A percentile compares a stretch with the other conserved stretches of the same genome.
phyloP scores from a whole-genome alignment of 805 yeast species.

The Saccharomycopsis sp. region DNA sequence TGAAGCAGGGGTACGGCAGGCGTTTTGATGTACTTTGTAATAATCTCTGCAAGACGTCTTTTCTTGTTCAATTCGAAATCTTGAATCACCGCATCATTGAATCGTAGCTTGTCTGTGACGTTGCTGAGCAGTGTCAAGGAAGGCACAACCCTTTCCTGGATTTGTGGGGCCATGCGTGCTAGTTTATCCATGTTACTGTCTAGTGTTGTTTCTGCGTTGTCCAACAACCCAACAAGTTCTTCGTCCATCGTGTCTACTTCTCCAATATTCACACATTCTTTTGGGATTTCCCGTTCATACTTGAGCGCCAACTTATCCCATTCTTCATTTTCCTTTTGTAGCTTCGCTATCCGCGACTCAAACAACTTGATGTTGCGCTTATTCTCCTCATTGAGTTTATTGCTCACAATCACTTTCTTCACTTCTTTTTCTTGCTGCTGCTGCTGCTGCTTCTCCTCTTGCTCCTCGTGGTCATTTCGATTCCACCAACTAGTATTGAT shows the following conservation, averaged over 20 bases:
- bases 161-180: too few relatives aligned
- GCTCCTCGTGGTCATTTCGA: constrained; percentile 26
- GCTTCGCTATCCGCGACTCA: constrained; percentile 33
- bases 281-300: neutral
- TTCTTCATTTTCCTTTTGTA: constrained; percentile 37
- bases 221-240: too few relatives aligned
- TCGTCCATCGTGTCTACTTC: too few relatives aligned
- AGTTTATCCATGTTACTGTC: too few relatives aligned
- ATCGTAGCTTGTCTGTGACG: too few relatives aligned
- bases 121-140: too few relatives aligned
- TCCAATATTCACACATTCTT: too few relatives aligned
- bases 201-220: too few relatives aligned
- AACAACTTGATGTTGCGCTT: constrained; percentile 38
- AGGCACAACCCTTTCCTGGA: too few relatives aligned
- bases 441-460: constrained; percentile 24
- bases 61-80: constrained; percentile 21
- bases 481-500: constrained; percentile 65
- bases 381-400: constrained; percentile 51
- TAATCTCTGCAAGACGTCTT: constrained; percentile 20
- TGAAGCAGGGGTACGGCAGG: too few relatives aligned
- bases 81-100: constrained; percentile 16
- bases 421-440: constrained; percentile 6
- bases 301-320: constrained; percentile 31
- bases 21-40: constrained; percentile 20
- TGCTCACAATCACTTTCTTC: constrained; percentile 37